Evolutionary conservation across 2,329 filamentous ascomycete species (phyloP).

Genomic region (Teratosphaeria nubilosa): DNA sequence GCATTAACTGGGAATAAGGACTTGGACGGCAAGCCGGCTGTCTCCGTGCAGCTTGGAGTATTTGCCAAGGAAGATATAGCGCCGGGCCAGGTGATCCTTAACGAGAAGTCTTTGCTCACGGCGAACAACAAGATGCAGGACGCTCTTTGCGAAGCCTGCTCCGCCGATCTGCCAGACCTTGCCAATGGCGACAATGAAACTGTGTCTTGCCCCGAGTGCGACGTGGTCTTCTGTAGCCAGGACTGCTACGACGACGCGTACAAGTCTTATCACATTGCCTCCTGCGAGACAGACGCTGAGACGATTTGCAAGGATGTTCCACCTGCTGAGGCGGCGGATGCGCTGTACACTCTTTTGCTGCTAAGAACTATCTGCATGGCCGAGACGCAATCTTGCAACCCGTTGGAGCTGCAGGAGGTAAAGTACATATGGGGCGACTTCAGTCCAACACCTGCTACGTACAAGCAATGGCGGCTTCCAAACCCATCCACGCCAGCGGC

Average conservation of each 20-base stretch:
- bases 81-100: constrained; percentile 65
- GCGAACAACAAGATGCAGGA: constrained; percentile 84
- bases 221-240: constrained; percentile 50
- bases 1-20: constrained; percentile 37
- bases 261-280: constrained; percentile 46
- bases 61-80: constrained; percentile 76
- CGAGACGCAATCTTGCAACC: constrained; percentile 48
- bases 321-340: constrained; percentile 48
- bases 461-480: constrained; percentile 9
- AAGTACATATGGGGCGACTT: constrained; percentile 60
- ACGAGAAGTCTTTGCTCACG: constrained; percentile 77
- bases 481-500: background rate
- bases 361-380: constrained; percentile 51
- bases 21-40: background rate
- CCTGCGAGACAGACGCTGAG: constrained; percentile 47
- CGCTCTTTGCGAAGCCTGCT: constrained; percentile 81
- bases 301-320: constrained; percentile 49
- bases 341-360: constrained; percentile 50
- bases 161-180: constrained; percentile 52
- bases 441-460: constrained; percentile 13
- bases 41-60: constrained; percentile 61
- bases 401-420: constrained; percentile 49
- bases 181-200: constrained; percentile 13
- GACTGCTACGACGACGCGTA: constrained; percentile 47
- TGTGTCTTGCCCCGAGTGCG: constrained; percentile 43